These are phyloP conservation scores for Colletotrichum destructivum DNA, from an alignment of 2,329 filamentous ascomycete species.

Conservation along the genomic window DNA sequence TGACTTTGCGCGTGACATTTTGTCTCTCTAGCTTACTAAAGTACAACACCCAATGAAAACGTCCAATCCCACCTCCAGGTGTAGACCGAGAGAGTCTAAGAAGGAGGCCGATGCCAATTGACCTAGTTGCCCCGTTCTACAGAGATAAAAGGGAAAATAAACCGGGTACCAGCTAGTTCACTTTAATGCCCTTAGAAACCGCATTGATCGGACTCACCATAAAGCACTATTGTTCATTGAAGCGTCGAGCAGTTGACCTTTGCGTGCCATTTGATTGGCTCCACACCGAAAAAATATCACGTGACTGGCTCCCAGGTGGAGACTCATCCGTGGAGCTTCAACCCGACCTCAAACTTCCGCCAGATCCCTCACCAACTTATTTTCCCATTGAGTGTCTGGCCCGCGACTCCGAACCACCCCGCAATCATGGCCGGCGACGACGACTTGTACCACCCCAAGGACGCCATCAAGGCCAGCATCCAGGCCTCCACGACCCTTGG, in stretches of 20 bases:
- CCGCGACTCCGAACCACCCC: conserved; percentile 32
- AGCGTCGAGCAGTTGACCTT: conserved; percentile 24
- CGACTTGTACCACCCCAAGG: conserved; percentile 77
- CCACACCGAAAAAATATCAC: conserved; percentile 1
- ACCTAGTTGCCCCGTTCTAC: background rate
- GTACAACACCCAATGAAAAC: background rate
- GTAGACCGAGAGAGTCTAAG: background rate
- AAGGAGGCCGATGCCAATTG: background rate
- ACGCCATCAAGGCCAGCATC: conserved; percentile 79
- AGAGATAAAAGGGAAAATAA: too few species aligned
- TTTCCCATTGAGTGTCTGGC: conserved; percentile 41
- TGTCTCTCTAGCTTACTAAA: background rate
- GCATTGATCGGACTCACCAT: too few species aligned
- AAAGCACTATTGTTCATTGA: too few species aligned
- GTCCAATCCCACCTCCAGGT: background rate
- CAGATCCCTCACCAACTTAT: conserved; percentile 40
- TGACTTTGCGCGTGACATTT: background rate
- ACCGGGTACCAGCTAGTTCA: too few species aligned
- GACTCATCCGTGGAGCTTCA: conserved; percentile 39
- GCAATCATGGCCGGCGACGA: conserved; percentile 52
- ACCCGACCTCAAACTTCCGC: conserved; percentile 44
- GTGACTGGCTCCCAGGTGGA: conserved; percentile 32
- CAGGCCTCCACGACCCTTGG: conserved; percentile 77
- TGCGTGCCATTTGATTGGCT: conserved; percentile 40
- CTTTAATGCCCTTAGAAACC: too few species aligned